A percentile compares a stretch with the other conserved stretches of the same genome.
phyloP scores from a whole-genome alignment of 2,329 filamentous ascomycete genomes.

The Diaporthe sp. region DNA sequence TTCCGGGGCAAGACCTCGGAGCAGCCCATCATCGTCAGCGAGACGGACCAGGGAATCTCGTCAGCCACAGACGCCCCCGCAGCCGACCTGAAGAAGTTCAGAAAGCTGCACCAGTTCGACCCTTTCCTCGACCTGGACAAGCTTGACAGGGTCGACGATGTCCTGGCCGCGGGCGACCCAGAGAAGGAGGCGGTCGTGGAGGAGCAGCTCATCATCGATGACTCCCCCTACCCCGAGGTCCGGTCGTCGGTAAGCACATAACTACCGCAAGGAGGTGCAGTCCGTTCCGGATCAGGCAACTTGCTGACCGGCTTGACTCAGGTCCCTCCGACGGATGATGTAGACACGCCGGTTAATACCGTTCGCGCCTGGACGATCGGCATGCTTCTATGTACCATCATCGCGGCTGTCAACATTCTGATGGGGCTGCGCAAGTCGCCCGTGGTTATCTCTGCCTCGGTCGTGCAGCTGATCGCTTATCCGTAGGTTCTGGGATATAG shows the following conservation, averaged over 20 bases:
- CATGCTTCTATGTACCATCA: constrained; percentile 21
- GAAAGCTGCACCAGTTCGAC: constrained; percentile 30
- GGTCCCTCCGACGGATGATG: constrained; percentile 27
- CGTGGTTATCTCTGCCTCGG: constrained; percentile 15
- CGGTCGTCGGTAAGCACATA: constrained; percentile 48
- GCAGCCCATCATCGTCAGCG: constrained; percentile 9
- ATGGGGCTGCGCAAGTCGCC: constrained; percentile 27
- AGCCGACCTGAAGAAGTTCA: constrained; percentile 27
- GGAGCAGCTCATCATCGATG: constrained; percentile 28
- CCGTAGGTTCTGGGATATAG: neutral
- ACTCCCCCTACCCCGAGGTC: constrained; percentile 43
- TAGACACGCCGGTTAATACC: constrained; percentile 24
- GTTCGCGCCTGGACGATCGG: constrained; percentile 27
- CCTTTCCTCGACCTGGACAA: constrained; percentile 30
- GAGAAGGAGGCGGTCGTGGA: constrained; percentile 24
- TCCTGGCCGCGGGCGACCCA: neutral
- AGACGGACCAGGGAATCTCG: neutral
- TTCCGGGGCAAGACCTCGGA: constrained; percentile 27
- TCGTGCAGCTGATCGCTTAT: constrained; percentile 26
- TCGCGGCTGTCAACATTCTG: constrained; percentile 24
- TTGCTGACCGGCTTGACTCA: constrained; percentile 8
- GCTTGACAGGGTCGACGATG: constrained; percentile 32
- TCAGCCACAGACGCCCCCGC: neutral
- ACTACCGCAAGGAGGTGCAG: neutral
- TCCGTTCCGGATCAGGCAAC: neutral